Percentiles rank a stretch among this genome's conserved stretches.
Conservation (phyloP, 306 rosid species). For the Echinosophora koreensis region DNA sequence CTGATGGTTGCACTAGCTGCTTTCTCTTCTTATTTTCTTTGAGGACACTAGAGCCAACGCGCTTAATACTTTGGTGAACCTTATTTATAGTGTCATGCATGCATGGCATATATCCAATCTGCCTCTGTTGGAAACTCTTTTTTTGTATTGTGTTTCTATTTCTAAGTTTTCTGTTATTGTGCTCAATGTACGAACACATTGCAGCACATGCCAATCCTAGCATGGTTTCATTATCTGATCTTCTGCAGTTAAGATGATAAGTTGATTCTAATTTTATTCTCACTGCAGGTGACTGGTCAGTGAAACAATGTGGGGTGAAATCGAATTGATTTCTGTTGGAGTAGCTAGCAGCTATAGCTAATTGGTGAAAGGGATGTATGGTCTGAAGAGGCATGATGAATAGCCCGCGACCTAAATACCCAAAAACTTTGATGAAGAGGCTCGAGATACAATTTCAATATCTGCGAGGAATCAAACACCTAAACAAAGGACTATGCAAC, state of each 20-base stretch:
- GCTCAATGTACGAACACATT: neutral
- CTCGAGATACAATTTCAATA: neutral
- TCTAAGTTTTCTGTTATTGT: neutral
- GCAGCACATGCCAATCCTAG: neutral
- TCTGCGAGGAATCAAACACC: slow-evolving; percentile 3
- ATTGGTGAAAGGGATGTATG: neutral
- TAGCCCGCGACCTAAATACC: slow-evolving; percentile 25
- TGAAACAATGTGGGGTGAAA: neutral
- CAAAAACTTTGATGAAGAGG: slow-evolving; percentile 8
- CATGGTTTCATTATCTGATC: neutral
- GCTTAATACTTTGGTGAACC: too few species aligned
- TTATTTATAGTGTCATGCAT: too few species aligned
- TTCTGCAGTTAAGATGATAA: neutral
- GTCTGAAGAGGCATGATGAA: slow-evolving; percentile 41
- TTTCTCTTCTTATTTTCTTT: too few species aligned
- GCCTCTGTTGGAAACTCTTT: neutral
- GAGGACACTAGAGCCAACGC: too few species aligned
- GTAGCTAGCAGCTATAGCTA: neutral
- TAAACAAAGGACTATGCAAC: neutral
- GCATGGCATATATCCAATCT: too few species aligned
- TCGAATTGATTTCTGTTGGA: neutral
- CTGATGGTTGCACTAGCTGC: too few species aligned
- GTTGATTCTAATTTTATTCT: neutral
- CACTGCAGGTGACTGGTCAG: slow-evolving; percentile 3
- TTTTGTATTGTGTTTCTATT: neutral